phyloP scores from a whole-genome alignment of 495 filamentous ascomycete species.

The Xylaria bambusicola region DNA sequence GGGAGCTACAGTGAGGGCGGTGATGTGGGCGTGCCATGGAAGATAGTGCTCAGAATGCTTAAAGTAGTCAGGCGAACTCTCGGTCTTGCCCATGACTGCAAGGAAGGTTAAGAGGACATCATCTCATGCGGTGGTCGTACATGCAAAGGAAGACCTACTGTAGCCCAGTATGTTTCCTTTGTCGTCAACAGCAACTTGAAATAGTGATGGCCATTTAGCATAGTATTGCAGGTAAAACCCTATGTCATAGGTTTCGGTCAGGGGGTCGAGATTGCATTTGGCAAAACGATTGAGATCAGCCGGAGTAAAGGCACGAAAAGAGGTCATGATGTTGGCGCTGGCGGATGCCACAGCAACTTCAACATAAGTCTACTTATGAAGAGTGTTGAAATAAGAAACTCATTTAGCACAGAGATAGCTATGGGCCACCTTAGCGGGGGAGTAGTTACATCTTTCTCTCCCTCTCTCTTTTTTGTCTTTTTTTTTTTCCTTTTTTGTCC shows the following conservation, averaged over 20 bases:
- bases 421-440: no score
- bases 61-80: constrained; percentile 75
- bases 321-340: constrained; percentile 38
- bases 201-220: constrained; percentile 90
- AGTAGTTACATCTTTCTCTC: no score
- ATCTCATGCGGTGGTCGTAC: not conserved
- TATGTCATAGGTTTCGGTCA: constrained; percentile 95
- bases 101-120: not conserved
- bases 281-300: constrained; percentile 61
- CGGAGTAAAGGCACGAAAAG: constrained; percentile 48
- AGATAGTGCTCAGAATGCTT: constrained; percentile 79
- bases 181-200: constrained; percentile 80
- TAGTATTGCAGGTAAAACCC: constrained; percentile 95
- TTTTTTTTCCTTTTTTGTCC: no score
- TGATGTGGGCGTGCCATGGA: constrained; percentile 98
- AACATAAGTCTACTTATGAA: no score
- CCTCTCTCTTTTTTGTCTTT: no score
- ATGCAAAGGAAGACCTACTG: constrained; percentile 59
- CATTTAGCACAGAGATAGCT: no score
- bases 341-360: no score
- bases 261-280: constrained; percentile 86
- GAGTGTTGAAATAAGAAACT: no score
- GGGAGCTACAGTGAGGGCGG: constrained; percentile 89
- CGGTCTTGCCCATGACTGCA: constrained; percentile 94
- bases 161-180: constrained; percentile 87